These are phyloP conservation scores for Agrostemma githago DNA, from an alignment of 148 eudicot genomes.

Conservation along the genomic window DNA sequence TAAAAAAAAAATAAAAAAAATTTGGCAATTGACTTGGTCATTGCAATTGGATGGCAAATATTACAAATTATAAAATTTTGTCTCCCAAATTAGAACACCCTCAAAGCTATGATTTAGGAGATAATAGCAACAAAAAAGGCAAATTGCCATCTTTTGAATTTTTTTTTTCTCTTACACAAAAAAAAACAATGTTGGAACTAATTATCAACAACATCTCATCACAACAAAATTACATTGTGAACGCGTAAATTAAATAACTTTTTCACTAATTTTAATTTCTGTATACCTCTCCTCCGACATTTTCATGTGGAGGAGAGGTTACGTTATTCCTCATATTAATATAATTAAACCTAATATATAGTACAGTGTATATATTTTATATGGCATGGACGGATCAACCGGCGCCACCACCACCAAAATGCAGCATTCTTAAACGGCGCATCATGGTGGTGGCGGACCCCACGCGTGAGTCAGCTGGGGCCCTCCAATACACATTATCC, in stretches of 20 bases:
- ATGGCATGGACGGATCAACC: slow-evolving; percentile 23
- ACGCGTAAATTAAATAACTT: too few relatives aligned
- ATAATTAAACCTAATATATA: background rate
- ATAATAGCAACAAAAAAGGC: slow-evolving; percentile 17
- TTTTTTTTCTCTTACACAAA: background rate
- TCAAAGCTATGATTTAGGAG: slow-evolving; percentile 18
- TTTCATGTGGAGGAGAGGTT: slow-evolving; percentile 19
- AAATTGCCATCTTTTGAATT: slow-evolving; percentile 12
- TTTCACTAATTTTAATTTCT: background rate
- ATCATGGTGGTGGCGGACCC: slow-evolving; percentile 69
- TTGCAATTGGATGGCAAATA: background rate
- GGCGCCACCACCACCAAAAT: background rate
- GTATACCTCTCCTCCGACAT: slow-evolving; percentile 16
- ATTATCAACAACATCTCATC: background rate
- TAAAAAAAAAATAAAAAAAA: too few relatives aligned
- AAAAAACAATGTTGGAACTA: background rate
- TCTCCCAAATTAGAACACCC: slow-evolving; percentile 11
- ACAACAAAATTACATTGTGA: background rate
- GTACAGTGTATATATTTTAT: background rate
- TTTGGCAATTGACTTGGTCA: slow-evolving; percentile 6
- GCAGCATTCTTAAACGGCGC: slow-evolving; percentile 14
- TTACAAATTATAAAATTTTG: background rate
- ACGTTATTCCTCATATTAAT: background rate
- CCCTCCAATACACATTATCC: slow-evolving; percentile 57
- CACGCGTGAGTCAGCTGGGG: slow-evolving; percentile 48